These are phyloP conservation scores for Aureobasidium vineae DNA, from an alignment of 2,329 filamentous ascomycete genomes.

Conservation along the genomic window DNA sequence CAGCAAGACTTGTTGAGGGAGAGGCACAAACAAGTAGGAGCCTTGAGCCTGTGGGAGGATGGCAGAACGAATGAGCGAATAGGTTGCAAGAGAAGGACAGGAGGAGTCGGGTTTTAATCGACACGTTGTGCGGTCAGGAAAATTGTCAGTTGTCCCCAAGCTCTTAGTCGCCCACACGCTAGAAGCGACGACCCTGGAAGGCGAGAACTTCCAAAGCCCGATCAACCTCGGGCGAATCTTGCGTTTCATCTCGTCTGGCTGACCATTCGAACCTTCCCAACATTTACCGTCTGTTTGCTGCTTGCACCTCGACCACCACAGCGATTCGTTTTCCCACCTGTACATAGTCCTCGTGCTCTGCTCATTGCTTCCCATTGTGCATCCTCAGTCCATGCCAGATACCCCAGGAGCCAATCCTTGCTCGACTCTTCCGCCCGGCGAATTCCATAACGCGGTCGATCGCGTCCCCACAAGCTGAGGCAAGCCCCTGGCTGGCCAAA, in stretches of 20 bases:
- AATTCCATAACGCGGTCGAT: slow-evolving; percentile 21
- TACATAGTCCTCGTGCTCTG: slow-evolving; percentile 1
- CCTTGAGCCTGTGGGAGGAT: slow-evolving; percentile 13
- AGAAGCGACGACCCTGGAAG: slow-evolving; percentile 24
- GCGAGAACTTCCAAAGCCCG: slow-evolving; percentile 17
- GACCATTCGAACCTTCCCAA: slow-evolving; percentile 19
- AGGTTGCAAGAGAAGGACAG: slow-evolving; percentile 15
- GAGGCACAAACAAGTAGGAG: not conserved
- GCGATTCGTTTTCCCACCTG: not conserved
- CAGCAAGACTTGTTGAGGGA: slow-evolving; percentile 14
- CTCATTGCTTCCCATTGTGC: not conserved
- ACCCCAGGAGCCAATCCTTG: not conserved
- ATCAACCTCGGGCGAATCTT: slow-evolving; percentile 18
- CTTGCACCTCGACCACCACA: not conserved
- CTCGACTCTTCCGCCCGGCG: not conserved
- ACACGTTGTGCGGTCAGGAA: slow-evolving; percentile 17
- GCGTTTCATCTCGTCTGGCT: slow-evolving; percentile 17
- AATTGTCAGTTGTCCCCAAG: slow-evolving; percentile 20
- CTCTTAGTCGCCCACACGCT: slow-evolving; percentile 9
- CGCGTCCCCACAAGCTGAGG: slow-evolving; percentile 15
- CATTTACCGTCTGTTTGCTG: slow-evolving; percentile 7
- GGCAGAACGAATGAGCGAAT: slow-evolving; percentile 21
- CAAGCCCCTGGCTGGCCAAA: slow-evolving; percentile 10
- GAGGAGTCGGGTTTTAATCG: slow-evolving; percentile 17
- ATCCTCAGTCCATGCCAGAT: not conserved